Conservation (phyloP, 495 filamentous ascomycete species). For the Aspergillus asperescens region DNA sequence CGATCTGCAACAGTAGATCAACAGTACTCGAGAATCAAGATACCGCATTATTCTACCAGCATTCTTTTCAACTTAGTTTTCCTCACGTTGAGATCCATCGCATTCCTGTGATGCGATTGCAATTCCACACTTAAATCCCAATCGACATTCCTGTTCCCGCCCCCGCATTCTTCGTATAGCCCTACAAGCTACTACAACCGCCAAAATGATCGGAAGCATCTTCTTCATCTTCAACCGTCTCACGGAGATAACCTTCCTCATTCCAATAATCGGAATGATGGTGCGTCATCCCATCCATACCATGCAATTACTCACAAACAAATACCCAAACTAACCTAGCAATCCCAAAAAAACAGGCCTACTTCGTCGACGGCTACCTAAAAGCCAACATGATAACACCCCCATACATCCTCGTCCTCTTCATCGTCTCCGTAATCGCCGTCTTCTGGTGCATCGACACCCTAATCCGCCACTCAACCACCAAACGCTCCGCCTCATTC, state of each 20-base stretch:
- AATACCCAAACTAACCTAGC: constrained; percentile 14
- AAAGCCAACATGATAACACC: constrained; percentile 69
- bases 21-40: background rate
- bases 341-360: constrained; percentile 43
- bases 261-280: constrained; percentile 85
- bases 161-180: background rate
- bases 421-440: constrained; percentile 80
- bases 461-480: constrained; percentile 71
- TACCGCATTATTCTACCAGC: background rate
- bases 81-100: background rate
- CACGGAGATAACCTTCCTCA: constrained; percentile 75
- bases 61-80: constrained; percentile 1
- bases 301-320: background rate
- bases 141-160: background rate
- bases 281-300: constrained; percentile 26
- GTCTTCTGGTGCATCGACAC: constrained; percentile 77
- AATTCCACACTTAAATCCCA: background rate
- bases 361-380: constrained; percentile 73
- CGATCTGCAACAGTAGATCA: background rate
- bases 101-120: constrained; percentile 1
- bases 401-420: constrained; percentile 75
- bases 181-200: constrained; percentile 7
- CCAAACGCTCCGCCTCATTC: constrained; percentile 65
- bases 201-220: constrained; percentile 67
- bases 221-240: constrained; percentile 83